phyloP scores from a whole-genome alignment of 495 filamentous ascomycete genomes.

The Neurospora intermedia region DNA sequence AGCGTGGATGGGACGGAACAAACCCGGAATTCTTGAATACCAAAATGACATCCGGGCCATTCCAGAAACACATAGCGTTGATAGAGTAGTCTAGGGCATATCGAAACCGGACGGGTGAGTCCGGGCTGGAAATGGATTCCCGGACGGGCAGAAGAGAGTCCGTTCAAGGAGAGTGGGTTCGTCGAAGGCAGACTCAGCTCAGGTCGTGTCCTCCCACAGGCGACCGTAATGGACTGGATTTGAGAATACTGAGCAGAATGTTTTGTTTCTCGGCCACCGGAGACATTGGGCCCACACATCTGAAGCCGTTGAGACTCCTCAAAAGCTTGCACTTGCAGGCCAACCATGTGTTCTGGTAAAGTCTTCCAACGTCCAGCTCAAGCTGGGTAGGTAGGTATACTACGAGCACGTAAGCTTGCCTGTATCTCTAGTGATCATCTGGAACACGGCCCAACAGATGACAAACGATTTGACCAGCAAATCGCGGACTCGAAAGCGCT shows the following conservation, averaged over 20 bases:
- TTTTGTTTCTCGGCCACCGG: background rate
- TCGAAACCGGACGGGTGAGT: constrained; percentile 1
- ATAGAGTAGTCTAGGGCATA: background rate
- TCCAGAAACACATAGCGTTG: constrained; percentile 12
- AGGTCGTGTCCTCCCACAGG: background rate
- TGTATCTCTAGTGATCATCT: background rate
- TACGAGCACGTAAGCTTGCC: background rate
- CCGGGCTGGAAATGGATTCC: constrained; percentile 12
- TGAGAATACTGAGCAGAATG: background rate
- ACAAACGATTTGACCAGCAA: background rate
- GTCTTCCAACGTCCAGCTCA: background rate
- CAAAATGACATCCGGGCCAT: background rate
- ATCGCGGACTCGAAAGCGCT: background rate
- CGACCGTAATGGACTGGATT: background rate
- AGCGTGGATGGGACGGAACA: background rate
- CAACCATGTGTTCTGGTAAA: background rate
- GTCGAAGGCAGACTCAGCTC: background rate
- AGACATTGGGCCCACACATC: background rate
- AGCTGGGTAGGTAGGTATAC: background rate
- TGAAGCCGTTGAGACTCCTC: background rate
- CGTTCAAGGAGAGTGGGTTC: constrained; percentile 14
- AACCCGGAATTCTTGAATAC: background rate
- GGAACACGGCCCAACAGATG: background rate
- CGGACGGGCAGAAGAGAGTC: constrained; percentile 13
- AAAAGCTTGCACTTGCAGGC: background rate